These are phyloP conservation scores for Ceratocystis variospora DNA, from an alignment of 2,329 filamentous ascomycete species.

Conservation along the genomic window DNA sequence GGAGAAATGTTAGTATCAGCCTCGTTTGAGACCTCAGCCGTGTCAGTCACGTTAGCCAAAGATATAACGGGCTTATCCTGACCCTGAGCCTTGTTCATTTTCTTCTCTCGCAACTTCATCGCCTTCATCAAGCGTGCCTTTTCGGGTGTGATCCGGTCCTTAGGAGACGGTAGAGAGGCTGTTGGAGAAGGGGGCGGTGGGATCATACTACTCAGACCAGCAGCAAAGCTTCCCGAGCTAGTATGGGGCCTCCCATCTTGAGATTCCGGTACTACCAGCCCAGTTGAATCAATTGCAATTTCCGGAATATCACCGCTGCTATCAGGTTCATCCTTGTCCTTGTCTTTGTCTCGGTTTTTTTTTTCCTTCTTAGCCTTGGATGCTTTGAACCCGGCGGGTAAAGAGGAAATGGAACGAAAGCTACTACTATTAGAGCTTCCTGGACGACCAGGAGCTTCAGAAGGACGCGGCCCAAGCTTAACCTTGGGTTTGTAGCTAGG, in stretches of 20 bases:
- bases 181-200: slow-evolving; percentile 16
- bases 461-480: slow-evolving; percentile 77
- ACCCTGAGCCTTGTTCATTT: slow-evolving; percentile 26
- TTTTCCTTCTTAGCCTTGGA: slow-evolving; percentile 24
- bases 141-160: slow-evolving; percentile 60
- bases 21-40: slow-evolving; percentile 5
- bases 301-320: slow-evolving; percentile 25
- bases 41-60: neutral
- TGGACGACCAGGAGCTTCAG: slow-evolving; percentile 47
- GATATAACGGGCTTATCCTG: neutral
- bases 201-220: slow-evolving; percentile 12
- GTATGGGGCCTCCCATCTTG: slow-evolving; percentile 26
- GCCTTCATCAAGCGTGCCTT: slow-evolving; percentile 91
- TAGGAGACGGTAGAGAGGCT: slow-evolving; percentile 24
- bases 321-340: slow-evolving; percentile 23
- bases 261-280: slow-evolving; percentile 21
- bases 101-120: slow-evolving; percentile 75
- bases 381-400: slow-evolving; percentile 68
- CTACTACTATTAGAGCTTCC: slow-evolving; percentile 47
- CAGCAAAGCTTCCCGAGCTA: slow-evolving; percentile 23
- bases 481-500: slow-evolving; percentile 59
- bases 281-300: slow-evolving; percentile 27
- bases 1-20: slow-evolving; percentile 20
- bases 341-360: slow-evolving; percentile 20
- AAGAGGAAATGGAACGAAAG: slow-evolving; percentile 58